Evolutionary conservation across 306 rosid species (phyloP).

Genomic region (Psophocarpus tetragonolobus): DNA sequence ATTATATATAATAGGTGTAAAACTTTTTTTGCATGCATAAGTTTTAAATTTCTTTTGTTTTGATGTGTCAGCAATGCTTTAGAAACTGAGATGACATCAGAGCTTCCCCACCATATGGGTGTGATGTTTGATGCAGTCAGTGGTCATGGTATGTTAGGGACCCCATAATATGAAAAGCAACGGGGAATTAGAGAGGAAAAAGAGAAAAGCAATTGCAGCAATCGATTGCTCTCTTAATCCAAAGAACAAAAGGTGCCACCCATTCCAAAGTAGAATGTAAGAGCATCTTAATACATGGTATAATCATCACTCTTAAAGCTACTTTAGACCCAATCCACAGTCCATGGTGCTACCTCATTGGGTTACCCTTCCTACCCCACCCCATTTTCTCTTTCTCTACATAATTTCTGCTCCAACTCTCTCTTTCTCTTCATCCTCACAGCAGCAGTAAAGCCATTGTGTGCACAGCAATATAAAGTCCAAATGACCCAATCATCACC

Average conservation of each 20-base stretch:
- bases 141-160: conserved; percentile 15
- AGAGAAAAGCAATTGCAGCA: conserved; percentile 34
- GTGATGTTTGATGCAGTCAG: background rate
- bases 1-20: too few species aligned
- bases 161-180: conserved; percentile 29
- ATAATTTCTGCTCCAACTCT: conserved; percentile 26
- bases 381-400: conserved; percentile 28
- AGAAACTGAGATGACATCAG: conserved; percentile 9
- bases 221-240: conserved; percentile 53
- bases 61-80: conserved; percentile 4
- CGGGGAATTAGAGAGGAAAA: conserved; percentile 17
- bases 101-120: conserved; percentile 31
- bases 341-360: conserved; percentile 28
- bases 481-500: conserved; percentile 62
- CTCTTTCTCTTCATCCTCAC: conserved; percentile 39
- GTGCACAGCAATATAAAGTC: conserved; percentile 48
- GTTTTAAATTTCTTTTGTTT: too few species aligned
- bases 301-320: conserved; percentile 71
- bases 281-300: conserved; percentile 60
- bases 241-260: conserved; percentile 50
- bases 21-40: too few species aligned
- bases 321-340: conserved; percentile 46
- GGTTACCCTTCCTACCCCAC: background rate
- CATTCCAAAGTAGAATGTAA: conserved; percentile 63
- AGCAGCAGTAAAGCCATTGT: conserved; percentile 48